Conservation (phyloP, 257 asterid species). For the Solanum tacnaense region DNA sequence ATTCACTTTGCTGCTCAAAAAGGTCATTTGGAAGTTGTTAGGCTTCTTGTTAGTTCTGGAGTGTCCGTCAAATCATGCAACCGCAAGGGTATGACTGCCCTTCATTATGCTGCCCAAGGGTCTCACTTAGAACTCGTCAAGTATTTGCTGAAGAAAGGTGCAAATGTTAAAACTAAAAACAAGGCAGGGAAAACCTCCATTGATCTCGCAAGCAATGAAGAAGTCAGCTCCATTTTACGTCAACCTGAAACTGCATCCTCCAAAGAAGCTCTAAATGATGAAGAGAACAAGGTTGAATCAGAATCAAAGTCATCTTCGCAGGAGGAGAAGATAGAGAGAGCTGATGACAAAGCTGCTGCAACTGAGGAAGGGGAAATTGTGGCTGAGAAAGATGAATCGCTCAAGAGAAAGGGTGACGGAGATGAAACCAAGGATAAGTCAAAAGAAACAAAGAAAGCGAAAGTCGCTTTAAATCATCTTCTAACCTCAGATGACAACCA, state of each 20-base stretch:
- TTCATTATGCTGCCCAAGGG: conserved; percentile 93
- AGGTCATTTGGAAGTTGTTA: conserved; percentile 72
- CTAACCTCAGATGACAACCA: conserved; percentile 59
- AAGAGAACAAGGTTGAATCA: conserved; percentile 23
- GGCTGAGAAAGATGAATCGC: conserved; percentile 26
- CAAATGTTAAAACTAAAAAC: conserved; percentile 46
- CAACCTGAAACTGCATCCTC: conserved; percentile 28
- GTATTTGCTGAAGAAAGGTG: conserved; percentile 74
- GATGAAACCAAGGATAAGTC: conserved; percentile 17
- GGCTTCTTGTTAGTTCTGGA: conserved; percentile 51
- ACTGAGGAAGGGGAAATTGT: conserved; percentile 16
- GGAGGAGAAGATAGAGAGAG: conserved; percentile 17
- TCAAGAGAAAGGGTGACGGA: conserved; percentile 19
- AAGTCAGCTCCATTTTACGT: conserved; percentile 35
- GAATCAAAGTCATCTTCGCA: conserved; percentile 7
- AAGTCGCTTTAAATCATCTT: conserved; percentile 73
- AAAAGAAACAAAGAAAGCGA: conserved; percentile 42
- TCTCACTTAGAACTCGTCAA: conserved; percentile 62
- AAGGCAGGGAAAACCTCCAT: conserved; percentile 71
- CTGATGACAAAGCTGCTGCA: conserved; percentile 12
- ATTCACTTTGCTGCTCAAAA: conserved; percentile 94
- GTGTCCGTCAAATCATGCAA: conserved; percentile 58
- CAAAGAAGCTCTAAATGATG: conserved; percentile 7
- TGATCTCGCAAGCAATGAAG: conserved; percentile 69
- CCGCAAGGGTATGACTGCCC: conserved; percentile 87